Evolutionary conservation across 768 basidiomycete species (phyloP).

Genomic region (Termitomyces eurrhizus): DNA sequence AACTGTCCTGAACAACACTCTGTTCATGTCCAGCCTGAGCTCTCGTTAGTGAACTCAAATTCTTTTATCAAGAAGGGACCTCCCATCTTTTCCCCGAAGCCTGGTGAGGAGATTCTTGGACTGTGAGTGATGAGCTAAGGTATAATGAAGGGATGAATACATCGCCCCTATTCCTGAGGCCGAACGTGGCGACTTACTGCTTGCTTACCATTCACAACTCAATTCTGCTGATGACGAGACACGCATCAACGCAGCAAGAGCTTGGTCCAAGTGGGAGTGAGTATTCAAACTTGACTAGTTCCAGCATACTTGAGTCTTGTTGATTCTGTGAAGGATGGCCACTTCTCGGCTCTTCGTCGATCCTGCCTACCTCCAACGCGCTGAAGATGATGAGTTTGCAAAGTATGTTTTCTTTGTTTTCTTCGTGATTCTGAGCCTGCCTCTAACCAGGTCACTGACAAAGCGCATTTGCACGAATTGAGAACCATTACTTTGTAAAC

Average conservation of each 20-base stretch:
- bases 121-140: neutral
- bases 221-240: conserved; percentile 66
- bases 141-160: conserved; percentile 69
- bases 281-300: conserved; percentile 23
- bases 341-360: conserved; percentile 76
- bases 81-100: conserved; percentile 85
- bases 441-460: neutral
- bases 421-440: neutral
- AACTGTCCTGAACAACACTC: neutral
- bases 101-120: conserved; percentile 44
- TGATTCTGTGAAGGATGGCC: conserved; percentile 54
- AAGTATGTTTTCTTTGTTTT: conserved; percentile 59
- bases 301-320: neutral
- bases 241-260: conserved; percentile 67
- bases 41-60: conserved; percentile 63
- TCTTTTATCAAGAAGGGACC: conserved; percentile 90
- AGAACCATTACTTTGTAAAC: conserved; percentile 90
- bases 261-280: conserved; percentile 91
- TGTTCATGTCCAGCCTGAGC: neutral
- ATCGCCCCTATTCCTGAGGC: conserved; percentile 74
- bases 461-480: conserved; percentile 84
- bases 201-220: conserved; percentile 80
- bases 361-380: conserved; percentile 60
- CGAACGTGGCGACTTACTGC: conserved; percentile 75
- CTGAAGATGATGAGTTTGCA: conserved; percentile 71